Evolutionary conservation across 140 eudicot genomes (phyloP).

Genomic region (Stevia rebaudiana): DNA sequence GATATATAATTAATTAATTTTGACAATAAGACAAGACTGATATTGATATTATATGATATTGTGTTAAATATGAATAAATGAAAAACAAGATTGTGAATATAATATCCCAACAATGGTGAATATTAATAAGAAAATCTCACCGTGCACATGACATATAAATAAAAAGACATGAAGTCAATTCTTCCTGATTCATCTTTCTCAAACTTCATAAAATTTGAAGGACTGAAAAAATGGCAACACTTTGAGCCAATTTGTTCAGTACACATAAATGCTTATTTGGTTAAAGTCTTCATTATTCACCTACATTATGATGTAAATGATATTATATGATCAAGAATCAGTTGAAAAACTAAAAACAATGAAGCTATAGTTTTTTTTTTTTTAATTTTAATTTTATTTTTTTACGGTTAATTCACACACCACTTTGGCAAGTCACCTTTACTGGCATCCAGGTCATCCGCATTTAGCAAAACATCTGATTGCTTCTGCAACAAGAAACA

Average conservation of each 20-base stretch:
- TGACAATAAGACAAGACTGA: background rate
- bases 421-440: constrained; percentile 45
- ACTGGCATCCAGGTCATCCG: constrained; percentile 95
- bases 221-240: constrained; percentile 92
- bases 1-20: background rate
- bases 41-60: background rate
- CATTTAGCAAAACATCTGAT: constrained; percentile 87
- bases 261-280: constrained; percentile 93
- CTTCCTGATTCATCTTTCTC: constrained; percentile 98
- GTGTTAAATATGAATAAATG: no score
- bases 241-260: constrained; percentile 97
- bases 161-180: constrained; percentile 87
- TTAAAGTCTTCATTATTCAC: constrained; percentile 99
- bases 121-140: constrained; percentile 32
- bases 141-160: constrained; percentile 97
- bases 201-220: constrained; percentile 98
- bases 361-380: background rate
- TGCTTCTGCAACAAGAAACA: constrained; percentile 61
- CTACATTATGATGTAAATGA: constrained; percentile 26
- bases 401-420: no score
- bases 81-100: background rate
- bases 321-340: background rate
- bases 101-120: background rate
- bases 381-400: no score
- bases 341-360: background rate